A percentile compares a stretch with the other conserved stretches of the same genome.
These are phyloP conservation scores for Marchantia polymorpha DNA, from an alignment of 225 moss, liverwort and hornwort species.

Conservation along the genomic window DNA sequence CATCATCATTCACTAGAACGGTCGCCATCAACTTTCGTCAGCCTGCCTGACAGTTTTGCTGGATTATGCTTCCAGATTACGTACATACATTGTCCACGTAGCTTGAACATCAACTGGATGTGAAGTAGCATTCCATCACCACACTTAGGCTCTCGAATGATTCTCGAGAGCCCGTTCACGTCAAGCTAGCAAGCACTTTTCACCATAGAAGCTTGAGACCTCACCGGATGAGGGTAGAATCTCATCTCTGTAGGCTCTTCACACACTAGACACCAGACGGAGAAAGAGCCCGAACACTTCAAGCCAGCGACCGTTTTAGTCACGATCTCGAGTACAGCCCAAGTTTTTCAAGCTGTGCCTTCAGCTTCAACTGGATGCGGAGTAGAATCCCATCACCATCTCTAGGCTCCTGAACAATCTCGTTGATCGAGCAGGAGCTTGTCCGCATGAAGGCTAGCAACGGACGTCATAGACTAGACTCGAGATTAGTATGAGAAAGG, in stretches of 20 bases:
- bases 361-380: conserved; percentile 8
- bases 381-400: conserved; percentile 15
- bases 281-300: conserved; percentile 6
- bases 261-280: background rate
- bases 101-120: conserved; percentile 10
- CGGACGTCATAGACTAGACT: background rate
- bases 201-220: background rate
- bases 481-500: background rate
- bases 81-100: background rate
- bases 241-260: conserved; percentile 17
- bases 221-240: conserved; percentile 22
- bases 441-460: conserved; percentile 10
- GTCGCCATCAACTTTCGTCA: conserved; percentile 9
- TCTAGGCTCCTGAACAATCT: conserved; percentile 13
- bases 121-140: conserved; percentile 19
- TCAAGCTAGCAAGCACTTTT: conserved; percentile 11
- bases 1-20: background rate
- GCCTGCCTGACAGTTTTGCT: conserved; percentile 8
- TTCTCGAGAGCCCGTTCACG: conserved; percentile 15
- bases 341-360: background rate
- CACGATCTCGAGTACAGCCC: background rate
- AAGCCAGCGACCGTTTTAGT: conserved; percentile 13
- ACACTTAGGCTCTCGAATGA: conserved; percentile 13
- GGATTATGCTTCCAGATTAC: background rate
- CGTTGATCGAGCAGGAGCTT: conserved; percentile 11